Percentiles rank a stretch among this genome's conserved stretches.
Evolutionary conservation across 805 yeast genomes (phyloP).

Genomic region (Kazachstania africana): DNA sequence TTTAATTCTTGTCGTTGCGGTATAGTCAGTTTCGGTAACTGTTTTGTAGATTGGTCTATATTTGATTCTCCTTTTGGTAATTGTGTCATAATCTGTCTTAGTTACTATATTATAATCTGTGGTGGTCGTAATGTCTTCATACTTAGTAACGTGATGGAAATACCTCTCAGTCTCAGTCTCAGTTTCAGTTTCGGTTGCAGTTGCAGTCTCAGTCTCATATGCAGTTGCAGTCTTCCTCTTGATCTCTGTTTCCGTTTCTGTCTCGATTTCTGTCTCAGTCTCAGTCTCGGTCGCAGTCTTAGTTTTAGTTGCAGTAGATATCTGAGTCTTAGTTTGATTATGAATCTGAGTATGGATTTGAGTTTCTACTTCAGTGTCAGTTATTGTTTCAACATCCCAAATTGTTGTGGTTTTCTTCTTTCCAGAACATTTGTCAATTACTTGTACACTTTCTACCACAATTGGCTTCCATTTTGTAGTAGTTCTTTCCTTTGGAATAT

Average conservation of each 20-base stretch:
- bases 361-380: no score
- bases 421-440: slow-evolving; percentile 5
- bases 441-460: no score
- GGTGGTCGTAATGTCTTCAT: no score
- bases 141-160: slow-evolving; percentile 2
- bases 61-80: slow-evolving; percentile 8
- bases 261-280: slow-evolving; percentile 4
- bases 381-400: slow-evolving; percentile 1
- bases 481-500: slow-evolving; percentile 7
- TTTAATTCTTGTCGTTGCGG: slow-evolving; percentile 11
- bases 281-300: slow-evolving; percentile 1
- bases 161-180: slow-evolving; percentile 4
- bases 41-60: slow-evolving; percentile 23
- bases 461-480: slow-evolving; percentile 8
- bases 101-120: background rate
- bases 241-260: slow-evolving; percentile 1
- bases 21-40: slow-evolving; percentile 15
- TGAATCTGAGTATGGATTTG: no score
- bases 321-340: background rate
- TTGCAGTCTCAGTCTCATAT: slow-evolving; percentile 5
- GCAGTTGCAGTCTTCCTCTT: slow-evolving; percentile 3
- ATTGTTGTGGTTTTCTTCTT: no score
- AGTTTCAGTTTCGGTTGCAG: slow-evolving; percentile 6
- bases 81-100: slow-evolving; percentile 9
- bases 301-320: background rate